Base-by-base conservation (phyloP, 2,329 filamentous ascomycete genomes). In the Ampelomyces quisqualis region DNA sequence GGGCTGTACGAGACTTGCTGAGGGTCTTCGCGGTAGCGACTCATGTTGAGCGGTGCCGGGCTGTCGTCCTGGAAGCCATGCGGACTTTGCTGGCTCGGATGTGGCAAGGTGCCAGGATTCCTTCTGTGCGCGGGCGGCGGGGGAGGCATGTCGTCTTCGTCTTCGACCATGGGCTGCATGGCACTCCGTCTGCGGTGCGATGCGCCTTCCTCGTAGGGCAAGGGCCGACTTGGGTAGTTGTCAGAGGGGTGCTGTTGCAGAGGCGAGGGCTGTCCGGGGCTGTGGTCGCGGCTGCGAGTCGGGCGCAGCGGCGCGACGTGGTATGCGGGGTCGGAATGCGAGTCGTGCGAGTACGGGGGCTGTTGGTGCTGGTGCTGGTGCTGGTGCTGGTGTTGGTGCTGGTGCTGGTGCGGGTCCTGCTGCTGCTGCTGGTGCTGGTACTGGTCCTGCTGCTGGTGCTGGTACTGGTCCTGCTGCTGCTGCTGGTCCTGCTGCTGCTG, bases 91-190 rank as follows among this genome's bases (percentile, higher is more conserved):
- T 59, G 55, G 28, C 58, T 49, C 5, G 59, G 53, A 31, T 62
- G 60, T 6, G 52, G 45, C 7, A 66, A 18, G 2, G 61, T 62
- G 14, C 59, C 57, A 9, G 66, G 60, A 37, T 62, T 59, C 33
- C 59, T 65, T 30, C 66, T 55, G 39, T 70, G 68, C 31, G 64
- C 60, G 7, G 68, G 68, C 3, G 68, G 68, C 2, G 68, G 68
- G 13, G 68, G 68, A 9, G 68, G 67, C 23, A 67, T 58, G 27
- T 77, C 76, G 14, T 81, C 80, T 5, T 76, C 79, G 48, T 85
- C 82, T 57, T 85, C 82, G 5, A 81, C 80, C 5, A 77, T 83
- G 2, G 77, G 79, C 53, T 82, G 81, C 77, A 81, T 76, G 1
- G 76, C 74, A 43, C 56, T 64, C 14, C 55, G 53, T 73, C 72